Evolutionary conservation across 2,329 filamentous ascomycete genomes (phyloP), one percentile per base, ranked within the genome.

Genomic region (Pseudohalonectria lignicola): DNA sequence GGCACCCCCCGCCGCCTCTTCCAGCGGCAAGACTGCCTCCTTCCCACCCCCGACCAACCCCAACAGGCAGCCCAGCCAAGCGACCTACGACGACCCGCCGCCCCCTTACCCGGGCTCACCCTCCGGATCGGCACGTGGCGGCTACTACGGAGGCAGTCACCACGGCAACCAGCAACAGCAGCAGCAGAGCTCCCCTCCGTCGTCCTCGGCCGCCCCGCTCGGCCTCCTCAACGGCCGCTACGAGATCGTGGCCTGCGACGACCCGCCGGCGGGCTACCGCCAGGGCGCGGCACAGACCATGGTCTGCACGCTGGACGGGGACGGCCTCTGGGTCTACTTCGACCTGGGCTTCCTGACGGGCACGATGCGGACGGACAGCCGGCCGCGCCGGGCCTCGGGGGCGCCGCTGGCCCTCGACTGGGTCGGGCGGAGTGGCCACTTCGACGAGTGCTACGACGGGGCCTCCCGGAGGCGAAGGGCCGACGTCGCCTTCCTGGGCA

Each of bases 181-280:
- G 32, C 32, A 21, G 32, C 32, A 33, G 9, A 5, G 9, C 15
- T 33, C 15, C 2, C 18, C 18, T 9, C 16, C 31, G 4, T 12
- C 23, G 8, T 26, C 23, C 8, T 12, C 23, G 23, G 23, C 23
- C 23, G 23, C 12, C 23, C 23, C 35, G 1, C 35, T 37, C 9
- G 35, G 35, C 25, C 20, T 19, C 35, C 35, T 37, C 25, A 37
- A 37, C 35, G 35, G 35, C 16, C 35, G 17, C 4, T 37, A 37
- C 35, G 25, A 21, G 9, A 28, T 37, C 4, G 1, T 19, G 12
- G n/a, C 13, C 25, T 15, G n/a, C 17, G 35, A 37, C 6, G 13
- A 7, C 1, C 35, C 35, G 4, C 7, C 10, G 3, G 25, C 25
- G 10, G 29, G 30, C 26, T 10, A 9, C 6, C 10, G 6, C 12